Evolutionary conservation across 2,329 filamentous ascomycete genomes (phyloP).

Genomic region (Boeremia lycopersici): DNA sequence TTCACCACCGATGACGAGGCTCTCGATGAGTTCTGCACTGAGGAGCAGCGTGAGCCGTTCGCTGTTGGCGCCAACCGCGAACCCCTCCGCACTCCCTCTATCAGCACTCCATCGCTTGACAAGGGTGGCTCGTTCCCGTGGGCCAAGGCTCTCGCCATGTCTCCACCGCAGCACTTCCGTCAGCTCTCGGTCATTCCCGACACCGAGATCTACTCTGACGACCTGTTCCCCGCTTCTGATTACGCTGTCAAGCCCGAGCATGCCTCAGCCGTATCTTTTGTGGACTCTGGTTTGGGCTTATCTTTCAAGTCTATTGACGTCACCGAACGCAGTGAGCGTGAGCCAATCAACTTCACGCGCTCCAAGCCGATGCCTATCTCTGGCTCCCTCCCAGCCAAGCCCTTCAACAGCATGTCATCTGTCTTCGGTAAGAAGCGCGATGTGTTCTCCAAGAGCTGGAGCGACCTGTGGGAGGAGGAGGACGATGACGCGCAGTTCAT

Average conservation of each 20-base stretch:
- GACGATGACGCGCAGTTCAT: slow-evolving; percentile 69
- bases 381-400: slow-evolving; percentile 74
- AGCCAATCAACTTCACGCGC: slow-evolving; percentile 58
- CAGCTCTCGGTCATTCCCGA: slow-evolving; percentile 86
- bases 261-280: slow-evolving; percentile 80
- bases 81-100: slow-evolving; percentile 91
- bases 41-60: slow-evolving; percentile 76
- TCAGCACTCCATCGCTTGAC: slow-evolving; percentile 84
- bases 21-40: slow-evolving; percentile 90
- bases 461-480: slow-evolving; percentile 96
- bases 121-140: slow-evolving; percentile 85
- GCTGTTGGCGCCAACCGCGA: slow-evolving; percentile 87
- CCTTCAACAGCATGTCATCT: slow-evolving; percentile 73
- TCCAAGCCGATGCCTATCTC: slow-evolving; percentile 78
- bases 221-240: slow-evolving; percentile 80
- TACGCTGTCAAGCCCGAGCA: slow-evolving; percentile 77
- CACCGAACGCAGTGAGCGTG: slow-evolving; percentile 46
- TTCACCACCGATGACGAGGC: slow-evolving; percentile 94
- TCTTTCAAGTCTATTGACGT: slow-evolving; percentile 73
- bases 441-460: slow-evolving; percentile 96
- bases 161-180: slow-evolving; percentile 71
- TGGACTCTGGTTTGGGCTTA: slow-evolving; percentile 80
- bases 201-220: slow-evolving; percentile 79
- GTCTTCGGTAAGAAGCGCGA: slow-evolving; percentile 81
- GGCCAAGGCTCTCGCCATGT: slow-evolving; percentile 86